Conservation (phyloP, 768 basidiomycete species). For the Clathrus columnatus region DNA sequence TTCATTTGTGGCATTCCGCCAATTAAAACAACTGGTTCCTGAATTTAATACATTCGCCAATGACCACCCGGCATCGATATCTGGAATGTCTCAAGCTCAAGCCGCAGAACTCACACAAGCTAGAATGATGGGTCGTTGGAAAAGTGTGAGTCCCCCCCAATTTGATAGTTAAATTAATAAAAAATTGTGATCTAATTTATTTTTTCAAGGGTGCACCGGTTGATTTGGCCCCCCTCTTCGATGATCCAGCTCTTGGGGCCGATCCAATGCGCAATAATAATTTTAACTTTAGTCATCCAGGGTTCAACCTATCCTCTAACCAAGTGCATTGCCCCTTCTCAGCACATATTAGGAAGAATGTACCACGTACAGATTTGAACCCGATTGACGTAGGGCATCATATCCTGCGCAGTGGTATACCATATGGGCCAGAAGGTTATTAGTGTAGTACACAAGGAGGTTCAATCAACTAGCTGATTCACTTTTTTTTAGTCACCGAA, state of each 20-base stretch:
- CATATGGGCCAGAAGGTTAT: slow-evolving; percentile 26
- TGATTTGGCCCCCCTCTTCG: slow-evolving; percentile 34
- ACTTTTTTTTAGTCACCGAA: slow-evolving; percentile 22
- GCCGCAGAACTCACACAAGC: slow-evolving; percentile 24
- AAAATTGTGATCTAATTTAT: not conserved
- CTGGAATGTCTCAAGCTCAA: slow-evolving; percentile 14
- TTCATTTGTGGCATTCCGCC: slow-evolving; percentile 44
- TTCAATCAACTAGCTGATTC: not conserved
- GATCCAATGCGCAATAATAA: slow-evolving; percentile 36
- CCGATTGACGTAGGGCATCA: slow-evolving; percentile 12
- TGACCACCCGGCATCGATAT: slow-evolving; percentile 15
- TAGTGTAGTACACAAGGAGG: not conserved
- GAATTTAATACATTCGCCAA: slow-evolving; percentile 24
- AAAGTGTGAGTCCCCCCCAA: not conserved
- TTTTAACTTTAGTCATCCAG: slow-evolving; percentile 25
- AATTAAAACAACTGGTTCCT: slow-evolving; percentile 29
- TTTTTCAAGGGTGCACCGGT: slow-evolving; percentile 31
- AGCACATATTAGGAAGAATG: slow-evolving; percentile 39
- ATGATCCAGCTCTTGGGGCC: slow-evolving; percentile 29
- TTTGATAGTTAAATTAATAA: slow-evolving; percentile 16
- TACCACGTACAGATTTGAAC: slow-evolving; percentile 24
- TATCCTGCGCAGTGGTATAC: slow-evolving; percentile 27
- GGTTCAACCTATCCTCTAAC: slow-evolving; percentile 15
- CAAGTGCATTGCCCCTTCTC: slow-evolving; percentile 33
- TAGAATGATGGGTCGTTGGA: slow-evolving; percentile 37